phyloP scores from a whole-genome alignment of 2,329 filamentous ascomycete genomes.

The Dryadomyces quercus-mongolicae region DNA sequence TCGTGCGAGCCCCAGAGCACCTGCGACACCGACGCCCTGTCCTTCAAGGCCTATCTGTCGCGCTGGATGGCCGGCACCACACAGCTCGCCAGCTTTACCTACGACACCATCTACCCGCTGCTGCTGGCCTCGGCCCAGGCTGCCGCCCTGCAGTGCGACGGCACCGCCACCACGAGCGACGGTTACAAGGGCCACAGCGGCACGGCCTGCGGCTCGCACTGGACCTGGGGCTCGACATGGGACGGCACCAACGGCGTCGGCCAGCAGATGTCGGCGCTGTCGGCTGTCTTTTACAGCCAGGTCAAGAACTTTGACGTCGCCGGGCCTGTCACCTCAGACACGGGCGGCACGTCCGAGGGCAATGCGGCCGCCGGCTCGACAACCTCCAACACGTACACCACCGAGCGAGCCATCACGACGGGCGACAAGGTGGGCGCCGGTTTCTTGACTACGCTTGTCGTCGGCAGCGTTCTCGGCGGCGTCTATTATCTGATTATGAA shows the following conservation, averaged over 20 bases:
- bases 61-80: conserved; percentile 49
- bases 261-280: conserved; percentile 59
- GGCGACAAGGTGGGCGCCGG: conserved; percentile 58
- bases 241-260: conserved; percentile 52
- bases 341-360: conserved; percentile 37
- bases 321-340: conserved; percentile 25
- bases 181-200: conserved; percentile 42
- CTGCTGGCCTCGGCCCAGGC: conserved; percentile 42
- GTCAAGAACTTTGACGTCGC: conserved; percentile 28
- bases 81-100: conserved; percentile 49
- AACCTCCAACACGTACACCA: conserved; percentile 16
- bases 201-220: conserved; percentile 20
- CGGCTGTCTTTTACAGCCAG: conserved; percentile 51
- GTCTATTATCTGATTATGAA: background rate
- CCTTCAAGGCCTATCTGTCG: conserved; percentile 50
- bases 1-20: conserved; percentile 49
- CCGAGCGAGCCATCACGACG: conserved; percentile 35
- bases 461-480: background rate
- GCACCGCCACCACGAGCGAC: conserved; percentile 41
- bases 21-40: conserved; percentile 50
- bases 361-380: conserved; percentile 28
- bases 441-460: conserved; percentile 35
- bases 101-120: conserved; percentile 36
- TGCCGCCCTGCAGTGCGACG: conserved; percentile 45
- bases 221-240: conserved; percentile 21